Evolutionary conservation across 768 basidiomycete genomes (phyloP), one percentile per base, ranked within the genome.

Genomic region (Lactifluus rugatus): DNA sequence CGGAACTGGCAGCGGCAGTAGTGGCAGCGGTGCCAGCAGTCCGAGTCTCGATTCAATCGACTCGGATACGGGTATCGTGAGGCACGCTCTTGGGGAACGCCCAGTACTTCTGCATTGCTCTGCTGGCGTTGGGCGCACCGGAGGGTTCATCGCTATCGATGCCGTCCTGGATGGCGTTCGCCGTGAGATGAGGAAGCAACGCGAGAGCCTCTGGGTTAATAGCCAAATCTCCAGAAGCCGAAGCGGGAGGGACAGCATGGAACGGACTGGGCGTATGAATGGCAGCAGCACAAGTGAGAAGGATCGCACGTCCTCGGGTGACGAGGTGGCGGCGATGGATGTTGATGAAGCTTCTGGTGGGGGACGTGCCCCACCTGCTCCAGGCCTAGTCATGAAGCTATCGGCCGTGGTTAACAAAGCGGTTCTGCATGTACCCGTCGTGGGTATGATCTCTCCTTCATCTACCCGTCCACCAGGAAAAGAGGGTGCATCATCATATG

Each of bases 51-150:
- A 68, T 47, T 76, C 76, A 3, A 60, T 87, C 42, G 84, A 87
- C 55, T 65, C 72, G 17, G 71, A 71, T 57, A 81, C 77, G 0
- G 87, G 86, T 0, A 72, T 87, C 51, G 77, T 79, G 17, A 68
- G 74, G 54, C 79, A 79, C 60, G 79, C 80, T 6, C 62, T 78
- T 50, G 78, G 76, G 14, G 72, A 76, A 52, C 71, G 79, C 21
- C 89, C 89, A 0, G 79, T 93, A 28, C 68, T 94, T 48, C 70
- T 94, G 62, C 92, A 94, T 69, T 94, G 94, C 68, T 93, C 91
- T 31, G 95, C 95, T 0, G 95, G 95, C 19, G 93, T 96, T 6
- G 95, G 95, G 0, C 80, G 95, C 42, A 97, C 95, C 0, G 95
- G 95, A 21, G 89, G 88, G 25, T 97, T 91, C 70, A 93, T 97